phyloP scores from a whole-genome alignment of 2,329 filamentous ascomycete genomes.

The Bipolaris gigantea region DNA sequence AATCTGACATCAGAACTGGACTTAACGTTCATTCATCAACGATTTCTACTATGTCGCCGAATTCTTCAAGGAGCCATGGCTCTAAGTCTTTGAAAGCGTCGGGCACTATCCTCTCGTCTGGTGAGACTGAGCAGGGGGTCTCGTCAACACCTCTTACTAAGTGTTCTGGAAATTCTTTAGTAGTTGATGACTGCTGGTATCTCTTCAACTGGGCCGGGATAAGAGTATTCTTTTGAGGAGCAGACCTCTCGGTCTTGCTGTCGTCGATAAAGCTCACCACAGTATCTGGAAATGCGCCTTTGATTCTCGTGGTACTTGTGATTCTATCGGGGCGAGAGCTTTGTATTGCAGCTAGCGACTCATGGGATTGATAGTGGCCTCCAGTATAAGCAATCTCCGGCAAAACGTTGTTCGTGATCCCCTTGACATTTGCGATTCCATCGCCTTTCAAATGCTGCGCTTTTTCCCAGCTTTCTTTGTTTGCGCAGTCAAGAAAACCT shows the following conservation, averaged over 20 bases:
- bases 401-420: not conserved
- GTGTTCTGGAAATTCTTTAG: not conserved
- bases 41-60: slow-evolving; percentile 47
- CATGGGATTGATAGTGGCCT: too few species aligned
- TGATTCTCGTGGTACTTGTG: not conserved
- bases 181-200: not conserved
- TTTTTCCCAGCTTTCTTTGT: slow-evolving; percentile 8
- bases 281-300: not conserved
- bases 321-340: not conserved
- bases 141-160: not conserved
- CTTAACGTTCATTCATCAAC: slow-evolving; percentile 21
- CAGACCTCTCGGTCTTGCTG: not conserved
- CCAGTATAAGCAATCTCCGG: too few species aligned
- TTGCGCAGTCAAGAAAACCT: not conserved
- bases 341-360: not conserved
- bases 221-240: not conserved
- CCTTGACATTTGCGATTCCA: not conserved
- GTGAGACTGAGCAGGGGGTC: not conserved
- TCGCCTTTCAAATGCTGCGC: slow-evolving; percentile 5
- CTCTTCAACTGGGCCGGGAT: not conserved
- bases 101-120: slow-evolving; percentile 12
- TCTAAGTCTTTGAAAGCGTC: slow-evolving; percentile 41
- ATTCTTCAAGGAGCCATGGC: slow-evolving; percentile 45
- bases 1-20: not conserved
- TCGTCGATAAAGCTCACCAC: too few species aligned